These are phyloP conservation scores for Rhododendron ovatum DNA, from an alignment of 148 eudicot species.

Conservation along the genomic window DNA sequence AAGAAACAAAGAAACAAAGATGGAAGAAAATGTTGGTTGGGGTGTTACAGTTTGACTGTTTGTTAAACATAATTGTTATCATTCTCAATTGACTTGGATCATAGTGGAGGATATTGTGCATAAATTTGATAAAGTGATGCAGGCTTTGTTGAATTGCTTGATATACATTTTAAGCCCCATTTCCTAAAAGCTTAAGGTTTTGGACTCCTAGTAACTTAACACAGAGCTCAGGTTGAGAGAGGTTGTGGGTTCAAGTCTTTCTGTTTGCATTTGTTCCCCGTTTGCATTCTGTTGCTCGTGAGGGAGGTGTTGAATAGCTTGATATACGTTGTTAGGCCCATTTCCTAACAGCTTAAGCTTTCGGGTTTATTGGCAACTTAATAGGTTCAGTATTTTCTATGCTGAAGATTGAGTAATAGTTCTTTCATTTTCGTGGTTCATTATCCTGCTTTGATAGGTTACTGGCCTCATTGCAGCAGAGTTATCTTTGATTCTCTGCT, in stretches of 20 bases:
- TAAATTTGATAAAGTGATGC: neutral
- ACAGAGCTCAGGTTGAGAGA: neutral
- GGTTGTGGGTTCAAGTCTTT: no score
- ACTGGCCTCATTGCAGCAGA: neutral
- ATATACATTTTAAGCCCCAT: no score
- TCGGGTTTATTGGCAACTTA: no score
- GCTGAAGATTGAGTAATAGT: neutral
- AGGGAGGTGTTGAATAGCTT: no score
- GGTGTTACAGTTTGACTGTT: neutral
- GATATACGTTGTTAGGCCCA: no score
- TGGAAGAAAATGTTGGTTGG: neutral
- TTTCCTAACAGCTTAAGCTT: no score
- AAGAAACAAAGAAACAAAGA: neutral
- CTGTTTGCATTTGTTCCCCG: no score
- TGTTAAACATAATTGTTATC: neutral
- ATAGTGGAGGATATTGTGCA: neutral
- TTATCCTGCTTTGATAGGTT: neutral
- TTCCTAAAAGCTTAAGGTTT: no score
- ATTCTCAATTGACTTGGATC: neutral
- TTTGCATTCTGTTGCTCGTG: no score
- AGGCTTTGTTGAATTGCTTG: neutral
- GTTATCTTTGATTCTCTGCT: neutral
- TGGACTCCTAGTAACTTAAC: no score
- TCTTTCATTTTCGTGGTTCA: neutral
- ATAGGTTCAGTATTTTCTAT: neutral